Evolutionary conservation across 2,329 filamentous ascomycete genomes (phyloP).

Genomic region (Massarina eburnea): DNA sequence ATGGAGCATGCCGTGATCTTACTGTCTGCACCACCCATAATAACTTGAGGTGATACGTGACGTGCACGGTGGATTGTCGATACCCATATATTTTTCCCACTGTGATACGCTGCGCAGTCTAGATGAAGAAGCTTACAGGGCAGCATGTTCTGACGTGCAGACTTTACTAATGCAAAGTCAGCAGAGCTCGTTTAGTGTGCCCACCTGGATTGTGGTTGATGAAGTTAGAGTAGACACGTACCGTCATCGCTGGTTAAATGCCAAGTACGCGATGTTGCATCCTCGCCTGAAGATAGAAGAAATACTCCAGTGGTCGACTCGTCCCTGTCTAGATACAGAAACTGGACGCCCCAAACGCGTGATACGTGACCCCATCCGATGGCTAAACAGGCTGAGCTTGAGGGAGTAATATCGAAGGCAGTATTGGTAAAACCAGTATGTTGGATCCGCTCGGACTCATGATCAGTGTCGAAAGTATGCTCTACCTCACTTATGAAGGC

Average conservation of each 20-base stretch:
- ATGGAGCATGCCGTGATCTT: constrained; percentile 46
- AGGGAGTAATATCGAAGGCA: constrained; percentile 22
- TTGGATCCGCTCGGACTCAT: constrained; percentile 27
- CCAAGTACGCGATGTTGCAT: constrained; percentile 77
- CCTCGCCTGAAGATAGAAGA: constrained; percentile 81
- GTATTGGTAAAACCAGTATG: constrained; percentile 50
- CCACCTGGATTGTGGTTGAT: not conserved
- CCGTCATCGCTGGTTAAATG: constrained; percentile 17
- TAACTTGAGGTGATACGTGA: constrained; percentile 14
- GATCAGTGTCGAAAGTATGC: constrained; percentile 26
- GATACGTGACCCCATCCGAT: constrained; percentile 83
- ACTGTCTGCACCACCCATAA: constrained; percentile 78
- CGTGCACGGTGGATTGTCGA: constrained; percentile 12
- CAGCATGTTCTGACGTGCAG: not conserved
- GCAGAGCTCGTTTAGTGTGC: not conserved
- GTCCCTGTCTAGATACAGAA: constrained; percentile 48
- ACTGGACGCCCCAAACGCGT: constrained; percentile 84
- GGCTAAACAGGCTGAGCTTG: constrained; percentile 55
- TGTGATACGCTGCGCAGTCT: constrained; percentile 65
- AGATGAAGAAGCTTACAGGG: constrained; percentile 52
- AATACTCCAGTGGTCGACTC: constrained; percentile 40
- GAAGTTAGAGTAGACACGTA: not conserved
- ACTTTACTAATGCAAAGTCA: not conserved
- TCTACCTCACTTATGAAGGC: constrained; percentile 29
- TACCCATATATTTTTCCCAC: constrained; percentile 91